Base-by-base conservation (phyloP, 805 yeast genomes). In the Kazachstania viticola region DNA sequence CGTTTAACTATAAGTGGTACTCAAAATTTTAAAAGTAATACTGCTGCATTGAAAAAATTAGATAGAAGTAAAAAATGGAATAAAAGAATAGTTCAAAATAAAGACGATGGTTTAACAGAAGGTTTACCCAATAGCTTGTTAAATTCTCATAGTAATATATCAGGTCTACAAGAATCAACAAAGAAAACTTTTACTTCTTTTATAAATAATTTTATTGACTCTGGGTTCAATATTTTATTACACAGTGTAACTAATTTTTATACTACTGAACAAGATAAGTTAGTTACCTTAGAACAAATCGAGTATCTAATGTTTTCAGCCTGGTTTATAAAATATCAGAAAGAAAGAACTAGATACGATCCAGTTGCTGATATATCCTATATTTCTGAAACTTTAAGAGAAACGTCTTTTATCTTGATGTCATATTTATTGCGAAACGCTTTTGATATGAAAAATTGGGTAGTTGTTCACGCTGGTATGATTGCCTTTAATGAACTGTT, bases 291-390 rank as follows among this genome's bases (percentile, higher is more conserved):
- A 4, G 53, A 54, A 27, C 51, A 50, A 31, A 46, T 48, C 8
- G 73, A 72, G 28, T 85, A 68, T 47, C 67, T 80, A 26, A 62
- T 70, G 36, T 59, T 81, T 5, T 58, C 69, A 5, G 64, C 82
- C 1, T 88, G 96, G 95, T 77, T 84, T 43, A 59, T 84, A 29
- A 67, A 67, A 21, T 83, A 73, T 37, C 83, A 79, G 43, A 59
- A 79, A 14, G 55, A 46, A 5, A 45, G 60, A 37, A 49, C 59
- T 15, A 39, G 40, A 16, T 27, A 44, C 14, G 37, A 53, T 16
- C 27, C 31, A 17, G 33, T 46, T 0, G 57, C 58, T 19, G 54
- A 51, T 7, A 49, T 54, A 4, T 60, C 61, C 25, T 62, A 57
- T 43, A 69, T 74, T 11, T 72, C 72, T 4, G 65, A 68, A 9